Evolutionary conservation across 306 rosid species (phyloP).

Genomic region (Amphicarpaea edgeworthii): DNA sequence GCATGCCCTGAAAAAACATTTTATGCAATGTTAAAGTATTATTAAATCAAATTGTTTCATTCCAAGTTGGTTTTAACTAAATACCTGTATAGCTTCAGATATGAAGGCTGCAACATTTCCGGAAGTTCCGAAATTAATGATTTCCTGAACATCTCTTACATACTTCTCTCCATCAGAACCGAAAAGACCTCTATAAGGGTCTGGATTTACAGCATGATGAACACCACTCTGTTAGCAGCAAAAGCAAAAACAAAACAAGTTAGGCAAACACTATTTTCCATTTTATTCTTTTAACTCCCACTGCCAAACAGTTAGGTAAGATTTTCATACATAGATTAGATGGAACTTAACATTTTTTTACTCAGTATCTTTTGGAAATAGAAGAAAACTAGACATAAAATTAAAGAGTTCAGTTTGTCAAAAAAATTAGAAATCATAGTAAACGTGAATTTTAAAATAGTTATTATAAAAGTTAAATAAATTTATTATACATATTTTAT

Average conservation of each 20-base stretch:
- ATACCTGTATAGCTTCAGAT: slow-evolving; percentile 90
- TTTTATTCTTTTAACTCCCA: not conserved
- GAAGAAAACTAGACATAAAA: not conserved
- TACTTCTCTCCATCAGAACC: slow-evolving; percentile 95
- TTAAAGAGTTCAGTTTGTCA: not conserved
- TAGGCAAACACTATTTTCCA: slow-evolving; percentile 24
- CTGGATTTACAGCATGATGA: slow-evolving; percentile 94
- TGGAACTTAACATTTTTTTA: not conserved
- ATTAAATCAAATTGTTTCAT: not conserved
- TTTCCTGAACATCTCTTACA: slow-evolving; percentile 83
- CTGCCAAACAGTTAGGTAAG: not conserved
- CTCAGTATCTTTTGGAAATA: not conserved
- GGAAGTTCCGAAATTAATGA: slow-evolving; percentile 85
- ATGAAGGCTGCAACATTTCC: slow-evolving; percentile 89
- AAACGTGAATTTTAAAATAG: not conserved
- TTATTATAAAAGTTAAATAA: not conserved
- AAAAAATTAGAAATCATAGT: not conserved
- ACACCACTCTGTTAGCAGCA: slow-evolving; percentile 72
- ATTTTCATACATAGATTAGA: not conserved
- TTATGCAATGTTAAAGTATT: not conserved
- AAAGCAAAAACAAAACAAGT: not conserved
- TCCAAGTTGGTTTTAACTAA: not conserved
- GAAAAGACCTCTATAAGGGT: slow-evolving; percentile 92
- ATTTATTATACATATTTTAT: not conserved
- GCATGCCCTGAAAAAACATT: not conserved